Evolutionary conservation across 2,329 filamentous ascomycete species (phyloP), one percentile per base, ranked within the genome.

Genomic region (Claviceps sp.): DNA sequence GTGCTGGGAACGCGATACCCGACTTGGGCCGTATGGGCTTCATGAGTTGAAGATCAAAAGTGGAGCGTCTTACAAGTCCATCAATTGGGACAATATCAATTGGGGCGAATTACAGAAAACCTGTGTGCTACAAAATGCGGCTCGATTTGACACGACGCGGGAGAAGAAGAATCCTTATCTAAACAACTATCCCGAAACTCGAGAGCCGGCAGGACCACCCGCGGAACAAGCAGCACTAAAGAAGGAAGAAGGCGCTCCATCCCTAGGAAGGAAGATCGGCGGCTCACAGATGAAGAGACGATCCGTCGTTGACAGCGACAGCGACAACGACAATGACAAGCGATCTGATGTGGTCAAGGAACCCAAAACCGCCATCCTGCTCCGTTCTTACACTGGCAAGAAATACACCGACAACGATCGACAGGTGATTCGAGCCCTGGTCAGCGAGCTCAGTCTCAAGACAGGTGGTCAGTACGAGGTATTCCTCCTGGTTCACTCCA

Each of bases 381-480:
- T 95, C 40, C 81, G 89, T 40, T 84, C 86, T 0, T 91, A 85
- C 72, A 81, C 79, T 37, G 84, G 81, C 52, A 89, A 87, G 64
- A 65, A 78, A 30, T 95, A 89, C 64, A 87, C 82, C 30, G 78
- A 86, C 42, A 87, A 91, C 61, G 87, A 91, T 63, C 80, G 86
- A 61, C 81, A 90, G 64, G 83, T 82, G 51, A 80, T 95, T 42
- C 84, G 89, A 30, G 80, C 89, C 39, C 77, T 94, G 62, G 80
- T 95, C 58, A 84, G 80, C 54, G 89, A 95, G 65, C 73, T 93
- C 30, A 78, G 78, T 5, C 73, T 94, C 52, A 81, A 82, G 55
- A 85, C 85, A 16, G 87, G 88, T 17, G 87, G 86, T 39, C 82
- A 90, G 67, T 94, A 89, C 61, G 80, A 89, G 59, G 82, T 93